These are phyloP conservation scores for Termitomyces sp. DNA, from an alignment of 768 basidiomycete genomes.

Conservation along the genomic window DNA sequence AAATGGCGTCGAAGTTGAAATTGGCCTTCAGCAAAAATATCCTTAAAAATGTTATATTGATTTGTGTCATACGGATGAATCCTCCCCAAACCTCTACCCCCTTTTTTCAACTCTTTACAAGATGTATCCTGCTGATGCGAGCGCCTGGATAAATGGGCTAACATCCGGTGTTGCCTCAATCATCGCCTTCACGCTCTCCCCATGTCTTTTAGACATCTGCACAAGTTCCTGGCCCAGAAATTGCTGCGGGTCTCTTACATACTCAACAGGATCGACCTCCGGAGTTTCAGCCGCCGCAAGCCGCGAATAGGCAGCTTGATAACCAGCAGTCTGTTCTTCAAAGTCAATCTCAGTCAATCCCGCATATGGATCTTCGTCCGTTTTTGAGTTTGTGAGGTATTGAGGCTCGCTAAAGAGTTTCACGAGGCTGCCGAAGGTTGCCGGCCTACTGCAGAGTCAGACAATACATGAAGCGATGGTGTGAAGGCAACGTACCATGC, in stretches of 20 bases:
- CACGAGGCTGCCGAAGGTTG: conserved; percentile 60
- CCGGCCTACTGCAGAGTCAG: conserved; percentile 44
- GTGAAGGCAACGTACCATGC: conserved; percentile 47
- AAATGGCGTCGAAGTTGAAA: too few species aligned
- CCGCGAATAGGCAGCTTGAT: conserved; percentile 91
- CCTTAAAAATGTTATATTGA: too few species aligned
- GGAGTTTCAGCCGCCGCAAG: conserved; percentile 73
- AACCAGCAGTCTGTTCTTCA: conserved; percentile 86
- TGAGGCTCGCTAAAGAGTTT: conserved; percentile 78
- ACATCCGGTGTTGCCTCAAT: conserved; percentile 27
- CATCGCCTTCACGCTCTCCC: conserved; percentile 29
- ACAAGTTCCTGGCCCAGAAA: conserved; percentile 45
- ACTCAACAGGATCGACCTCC: conserved; percentile 54
- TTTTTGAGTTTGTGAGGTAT: conserved; percentile 41
- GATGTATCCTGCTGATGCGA: conserved; percentile 20
- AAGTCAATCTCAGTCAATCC: conserved; percentile 77
- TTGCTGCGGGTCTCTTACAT: conserved; percentile 49
- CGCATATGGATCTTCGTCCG: conserved; percentile 43
- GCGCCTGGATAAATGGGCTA: conserved; percentile 20
- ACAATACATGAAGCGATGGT: neutral
- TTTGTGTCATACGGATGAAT: neutral
- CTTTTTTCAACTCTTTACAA: conserved; percentile 9
- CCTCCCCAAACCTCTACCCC: neutral
- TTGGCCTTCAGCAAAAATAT: too few species aligned
- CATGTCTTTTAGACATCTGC: conserved; percentile 29